These are phyloP conservation scores for Daldinia eschscholtzii DNA, from an alignment of 2,329 filamentous ascomycete genomes.

Conservation along the genomic window DNA sequence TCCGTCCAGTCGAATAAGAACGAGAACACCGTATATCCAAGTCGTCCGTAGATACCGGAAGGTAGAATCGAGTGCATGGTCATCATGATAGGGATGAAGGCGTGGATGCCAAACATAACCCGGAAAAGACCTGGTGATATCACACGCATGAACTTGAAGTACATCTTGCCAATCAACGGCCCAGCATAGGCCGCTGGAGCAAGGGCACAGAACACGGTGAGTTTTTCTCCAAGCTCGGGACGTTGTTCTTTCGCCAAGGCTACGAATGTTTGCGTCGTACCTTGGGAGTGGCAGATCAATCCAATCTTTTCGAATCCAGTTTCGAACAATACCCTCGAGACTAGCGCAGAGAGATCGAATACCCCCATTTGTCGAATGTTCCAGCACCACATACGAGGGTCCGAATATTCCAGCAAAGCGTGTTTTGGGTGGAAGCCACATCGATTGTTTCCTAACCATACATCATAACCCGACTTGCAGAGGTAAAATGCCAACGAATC, in stretches of 20 bases:
- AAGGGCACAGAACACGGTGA: slow-evolving; percentile 91
- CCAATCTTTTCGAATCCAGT: slow-evolving; percentile 87
- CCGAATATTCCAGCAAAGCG: slow-evolving; percentile 74
- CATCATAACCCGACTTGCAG: slow-evolving; percentile 91
- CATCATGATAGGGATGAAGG: slow-evolving; percentile 96
- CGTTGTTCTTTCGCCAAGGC: slow-evolving; percentile 91
- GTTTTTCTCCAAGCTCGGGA: slow-evolving; percentile 82
- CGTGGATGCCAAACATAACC: slow-evolving; percentile 88
- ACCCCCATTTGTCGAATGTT: slow-evolving; percentile 95
- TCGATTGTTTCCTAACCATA: slow-evolving; percentile 95
- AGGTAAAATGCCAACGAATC: slow-evolving; percentile 91
- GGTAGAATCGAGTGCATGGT: slow-evolving; percentile 77
- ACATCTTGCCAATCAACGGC: slow-evolving; percentile 84
- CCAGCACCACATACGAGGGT: slow-evolving; percentile 97
- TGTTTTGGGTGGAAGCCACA: slow-evolving; percentile 88
- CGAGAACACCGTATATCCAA: slow-evolving; percentile 90
- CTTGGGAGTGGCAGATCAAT: slow-evolving; percentile 89
- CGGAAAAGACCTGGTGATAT: slow-evolving; percentile 83
- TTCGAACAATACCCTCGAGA: slow-evolving; percentile 82
- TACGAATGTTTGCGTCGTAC: slow-evolving; percentile 88
- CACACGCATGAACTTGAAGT: slow-evolving; percentile 90
- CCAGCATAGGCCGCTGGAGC: slow-evolving; percentile 93
- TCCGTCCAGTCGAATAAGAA: slow-evolving; percentile 94
- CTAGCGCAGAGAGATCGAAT: slow-evolving; percentile 85
- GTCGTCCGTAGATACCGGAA: slow-evolving; percentile 77